A percentile compares a stretch with the other conserved stretches of the same genome.
These are phyloP conservation scores for Hyaloscypha bicolor DNA, from an alignment of 495 filamentous ascomycete species.

Conservation along the genomic window DNA sequence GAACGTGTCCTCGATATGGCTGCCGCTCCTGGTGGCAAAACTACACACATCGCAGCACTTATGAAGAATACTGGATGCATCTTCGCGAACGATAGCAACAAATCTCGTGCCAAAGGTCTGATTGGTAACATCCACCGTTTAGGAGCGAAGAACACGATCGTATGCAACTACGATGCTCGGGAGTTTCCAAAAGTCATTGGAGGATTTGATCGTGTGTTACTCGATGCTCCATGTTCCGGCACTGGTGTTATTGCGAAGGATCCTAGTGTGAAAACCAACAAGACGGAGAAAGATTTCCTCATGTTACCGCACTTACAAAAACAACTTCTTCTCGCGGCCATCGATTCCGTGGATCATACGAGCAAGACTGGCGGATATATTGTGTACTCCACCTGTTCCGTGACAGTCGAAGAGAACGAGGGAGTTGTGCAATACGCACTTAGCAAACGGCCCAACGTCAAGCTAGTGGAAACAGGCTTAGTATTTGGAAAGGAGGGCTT, in stretches of 20 bases:
- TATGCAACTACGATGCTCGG: constrained; percentile 91
- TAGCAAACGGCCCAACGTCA: constrained; percentile 87
- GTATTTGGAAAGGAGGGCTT: constrained; percentile 94
- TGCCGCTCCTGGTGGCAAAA: constrained; percentile 96
- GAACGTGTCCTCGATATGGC: constrained; percentile 95
- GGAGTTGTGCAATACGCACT: constrained; percentile 92
- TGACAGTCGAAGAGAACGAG: constrained; percentile 94
- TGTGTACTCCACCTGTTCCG: constrained; percentile 91
- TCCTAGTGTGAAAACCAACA: constrained; percentile 93
- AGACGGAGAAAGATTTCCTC: constrained; percentile 91
- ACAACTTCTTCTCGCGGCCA: constrained; percentile 88
- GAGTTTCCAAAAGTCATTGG: constrained; percentile 94
- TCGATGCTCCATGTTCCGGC: constrained; percentile 82
- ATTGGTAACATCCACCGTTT: constrained; percentile 98
- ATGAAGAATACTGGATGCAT: constrained; percentile 98
- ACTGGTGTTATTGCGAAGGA: constrained; percentile 96
- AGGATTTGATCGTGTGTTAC: constrained; percentile 83
- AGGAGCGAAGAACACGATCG: constrained; percentile 88
- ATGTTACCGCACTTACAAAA: constrained; percentile 90
- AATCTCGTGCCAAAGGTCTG: constrained; percentile 88
- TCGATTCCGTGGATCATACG: constrained; percentile 87
- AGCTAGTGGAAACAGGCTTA: constrained; percentile 88
- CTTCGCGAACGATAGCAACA: constrained; percentile 96
- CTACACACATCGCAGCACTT: constrained; percentile 91
- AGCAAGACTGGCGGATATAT: constrained; percentile 90